Conservation (phyloP, 495 filamentous ascomycete species). For the Penicillium verhagenii region DNA sequence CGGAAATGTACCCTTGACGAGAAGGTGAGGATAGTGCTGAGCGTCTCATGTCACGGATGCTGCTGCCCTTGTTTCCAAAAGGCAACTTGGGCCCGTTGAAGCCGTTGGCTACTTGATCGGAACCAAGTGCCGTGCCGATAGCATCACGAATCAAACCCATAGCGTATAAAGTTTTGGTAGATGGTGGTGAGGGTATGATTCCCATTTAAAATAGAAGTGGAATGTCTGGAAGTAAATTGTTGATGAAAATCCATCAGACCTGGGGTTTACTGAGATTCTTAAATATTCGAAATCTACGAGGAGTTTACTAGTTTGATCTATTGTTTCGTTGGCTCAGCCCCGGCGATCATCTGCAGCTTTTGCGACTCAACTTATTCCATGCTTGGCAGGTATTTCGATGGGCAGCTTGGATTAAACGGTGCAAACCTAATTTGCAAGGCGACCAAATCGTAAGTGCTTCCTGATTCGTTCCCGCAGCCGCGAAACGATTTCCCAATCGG, state of each 20-base stretch:
- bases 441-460: neutral
- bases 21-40: neutral
- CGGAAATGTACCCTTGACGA: neutral
- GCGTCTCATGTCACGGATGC: neutral
- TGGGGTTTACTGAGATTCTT: neutral
- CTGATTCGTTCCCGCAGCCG: neutral
- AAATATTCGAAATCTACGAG: neutral
- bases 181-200: neutral
- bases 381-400: neutral
- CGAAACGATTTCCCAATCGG: neutral
- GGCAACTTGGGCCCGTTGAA: neutral
- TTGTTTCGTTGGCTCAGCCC: neutral
- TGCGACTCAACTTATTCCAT: neutral
- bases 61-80: neutral
- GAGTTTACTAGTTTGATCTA: neutral
- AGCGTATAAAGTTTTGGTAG: neutral
- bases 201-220: neutral
- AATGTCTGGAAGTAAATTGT: too few species aligned
- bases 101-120: constrained; percentile 1
- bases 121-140: neutral
- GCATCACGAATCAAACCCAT: constrained; percentile 2
- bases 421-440: neutral
- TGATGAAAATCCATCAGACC: too few species aligned
- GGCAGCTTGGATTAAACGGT: neutral
- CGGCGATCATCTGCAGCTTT: neutral